A percentile compares a stretch with the other conserved stretches of the same genome.
Conservation (phyloP, 306 rosid species). For the Begonia fuchsioides region DNA sequence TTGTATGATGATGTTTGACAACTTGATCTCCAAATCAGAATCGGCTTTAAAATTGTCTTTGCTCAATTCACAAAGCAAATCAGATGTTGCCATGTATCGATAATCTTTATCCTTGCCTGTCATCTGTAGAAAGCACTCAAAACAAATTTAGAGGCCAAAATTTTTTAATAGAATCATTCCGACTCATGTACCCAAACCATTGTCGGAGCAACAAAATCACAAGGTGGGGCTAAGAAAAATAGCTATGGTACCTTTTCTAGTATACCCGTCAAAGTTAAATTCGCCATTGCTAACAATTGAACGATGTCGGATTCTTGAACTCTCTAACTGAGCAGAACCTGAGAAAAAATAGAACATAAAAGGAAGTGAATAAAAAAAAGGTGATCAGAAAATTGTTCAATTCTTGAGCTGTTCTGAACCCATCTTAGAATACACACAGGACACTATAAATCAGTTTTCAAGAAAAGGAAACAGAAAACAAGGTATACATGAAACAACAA, state of each 20-base stretch:
- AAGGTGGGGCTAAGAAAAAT: no score
- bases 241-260: slow-evolving; percentile 53
- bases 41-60: slow-evolving; percentile 60
- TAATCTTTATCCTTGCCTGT: slow-evolving; percentile 92
- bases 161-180: background rate
- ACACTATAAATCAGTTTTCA: no score
- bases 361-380: background rate
- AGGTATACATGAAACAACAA: background rate
- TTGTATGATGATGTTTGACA: slow-evolving; percentile 65
- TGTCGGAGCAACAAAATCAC: no score
- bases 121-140: slow-evolving; percentile 35
- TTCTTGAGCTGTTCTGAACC: no score
- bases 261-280: slow-evolving; percentile 54
- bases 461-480: no score
- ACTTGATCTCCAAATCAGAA: slow-evolving; percentile 54
- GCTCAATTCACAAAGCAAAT: slow-evolving; percentile 69
- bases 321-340: background rate
- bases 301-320: background rate
- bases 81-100: slow-evolving; percentile 94
- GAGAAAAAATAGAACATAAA: background rate
- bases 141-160: slow-evolving; percentile 2
- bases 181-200: background rate
- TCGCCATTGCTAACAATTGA: slow-evolving; percentile 41
- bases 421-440: no score
- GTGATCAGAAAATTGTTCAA: no score